Evolutionary conservation across 2,329 filamentous ascomycete species (phyloP).

Genomic region (Aureobasidium mangrovei): DNA sequence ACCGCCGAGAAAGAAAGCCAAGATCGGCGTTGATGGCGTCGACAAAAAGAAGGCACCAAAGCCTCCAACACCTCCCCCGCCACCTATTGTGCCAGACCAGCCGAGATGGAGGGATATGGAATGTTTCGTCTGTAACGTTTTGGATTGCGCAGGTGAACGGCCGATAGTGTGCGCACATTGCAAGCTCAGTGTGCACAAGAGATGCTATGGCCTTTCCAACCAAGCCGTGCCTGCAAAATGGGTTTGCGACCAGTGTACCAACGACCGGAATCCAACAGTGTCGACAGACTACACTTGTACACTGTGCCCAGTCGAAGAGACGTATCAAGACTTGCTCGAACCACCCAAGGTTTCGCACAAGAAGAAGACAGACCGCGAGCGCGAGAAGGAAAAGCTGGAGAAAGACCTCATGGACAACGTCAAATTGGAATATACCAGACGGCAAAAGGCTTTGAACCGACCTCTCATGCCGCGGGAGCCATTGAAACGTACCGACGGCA

Average conservation of each 20-base stretch:
- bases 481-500: constrained; percentile 86
- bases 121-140: constrained; percentile 72
- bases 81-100: constrained; percentile 61
- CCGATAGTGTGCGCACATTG: constrained; percentile 78
- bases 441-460: constrained; percentile 74
- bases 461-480: constrained; percentile 80
- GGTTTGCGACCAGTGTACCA: constrained; percentile 92
- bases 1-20: constrained; percentile 53
- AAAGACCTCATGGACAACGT: constrained; percentile 73
- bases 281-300: constrained; percentile 95
- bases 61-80: constrained; percentile 47
- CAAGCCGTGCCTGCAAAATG: constrained; percentile 52
- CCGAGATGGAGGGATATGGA: constrained; percentile 72
- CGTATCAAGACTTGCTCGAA: constrained; percentile 76
- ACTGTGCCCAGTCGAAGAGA: constrained; percentile 75
- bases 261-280: constrained; percentile 83
- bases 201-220: constrained; percentile 82
- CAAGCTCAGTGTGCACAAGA: constrained; percentile 80
- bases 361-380: constrained; percentile 89
- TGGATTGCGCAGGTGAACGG: constrained; percentile 63
- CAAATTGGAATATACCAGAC: constrained; percentile 71
- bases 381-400: constrained; percentile 78
- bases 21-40: constrained; percentile 38
- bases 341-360: constrained; percentile 67
- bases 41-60: constrained; percentile 55